A percentile compares a stretch with the other conserved stretches of the same genome.
phyloP scores from a whole-genome alignment of 345 rosid genomes.

The Hypericum androsaemum region DNA sequence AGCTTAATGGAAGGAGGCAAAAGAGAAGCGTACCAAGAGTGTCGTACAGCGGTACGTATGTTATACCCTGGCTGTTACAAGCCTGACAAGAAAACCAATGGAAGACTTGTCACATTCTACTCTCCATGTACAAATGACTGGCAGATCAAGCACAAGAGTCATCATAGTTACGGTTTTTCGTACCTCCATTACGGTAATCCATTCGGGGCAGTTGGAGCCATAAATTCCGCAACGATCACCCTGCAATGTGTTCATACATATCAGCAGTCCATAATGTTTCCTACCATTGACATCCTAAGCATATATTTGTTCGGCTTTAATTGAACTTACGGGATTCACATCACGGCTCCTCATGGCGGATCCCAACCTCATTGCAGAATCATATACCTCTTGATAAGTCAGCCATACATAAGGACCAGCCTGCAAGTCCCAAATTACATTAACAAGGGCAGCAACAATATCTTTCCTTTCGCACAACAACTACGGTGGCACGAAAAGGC shows the following conservation, averaged over 20 bases:
- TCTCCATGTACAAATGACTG: background rate
- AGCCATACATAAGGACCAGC: slow-evolving; percentile 74
- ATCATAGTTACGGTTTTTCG: background rate
- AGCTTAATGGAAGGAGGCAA: too few relatives aligned
- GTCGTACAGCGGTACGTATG: slow-evolving; percentile 79
- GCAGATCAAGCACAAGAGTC: background rate
- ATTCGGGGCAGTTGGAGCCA: slow-evolving; percentile 81
- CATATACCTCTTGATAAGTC: slow-evolving; percentile 65
- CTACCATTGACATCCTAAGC: too few relatives aligned
- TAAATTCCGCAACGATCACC: slow-evolving; percentile 83
- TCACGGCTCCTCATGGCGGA: slow-evolving; percentile 62
- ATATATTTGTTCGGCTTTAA: too few relatives aligned
- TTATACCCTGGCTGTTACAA: slow-evolving; percentile 64
- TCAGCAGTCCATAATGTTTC: background rate
- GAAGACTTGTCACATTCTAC: background rate
- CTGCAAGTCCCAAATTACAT: too few relatives aligned
- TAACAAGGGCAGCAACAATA: too few relatives aligned
- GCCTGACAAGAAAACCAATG: slow-evolving; percentile 40
- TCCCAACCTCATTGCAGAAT: slow-evolving; percentile 50
- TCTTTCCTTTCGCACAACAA: too few relatives aligned
- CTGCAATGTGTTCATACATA: slow-evolving; percentile 20
- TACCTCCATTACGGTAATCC: slow-evolving; percentile 92
- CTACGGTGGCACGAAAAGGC: too few relatives aligned
- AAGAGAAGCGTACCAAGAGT: slow-evolving; percentile 53
- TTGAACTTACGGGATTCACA: slow-evolving; percentile 53